phyloP scores from a whole-genome alignment of 495 filamentous ascomycete genomes.

The Penicillium fimorum region DNA sequence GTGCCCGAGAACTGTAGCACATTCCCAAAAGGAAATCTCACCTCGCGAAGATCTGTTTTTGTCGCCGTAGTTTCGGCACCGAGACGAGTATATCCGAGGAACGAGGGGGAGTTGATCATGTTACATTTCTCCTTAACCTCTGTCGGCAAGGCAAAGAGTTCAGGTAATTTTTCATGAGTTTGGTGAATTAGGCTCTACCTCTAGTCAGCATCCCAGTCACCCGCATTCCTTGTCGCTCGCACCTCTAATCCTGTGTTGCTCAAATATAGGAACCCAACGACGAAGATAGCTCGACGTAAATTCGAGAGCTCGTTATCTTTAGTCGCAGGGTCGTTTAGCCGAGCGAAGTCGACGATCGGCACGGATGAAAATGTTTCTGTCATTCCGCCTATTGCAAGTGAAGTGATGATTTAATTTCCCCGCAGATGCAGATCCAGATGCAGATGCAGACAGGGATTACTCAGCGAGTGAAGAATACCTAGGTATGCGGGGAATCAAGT shows the following conservation, averaged over 20 bases:
- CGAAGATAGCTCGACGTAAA: slow-evolving; percentile 76
- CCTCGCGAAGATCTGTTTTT: slow-evolving; percentile 44
- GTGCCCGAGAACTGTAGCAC: background rate
- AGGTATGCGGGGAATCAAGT: too few relatives aligned
- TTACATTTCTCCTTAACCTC: slow-evolving; percentile 78
- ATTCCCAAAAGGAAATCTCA: slow-evolving; percentile 1
- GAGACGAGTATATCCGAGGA: slow-evolving; percentile 50
- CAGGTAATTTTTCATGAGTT: slow-evolving; percentile 67
- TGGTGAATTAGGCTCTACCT: slow-evolving; percentile 59
- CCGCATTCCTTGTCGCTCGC: background rate
- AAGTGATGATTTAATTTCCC: background rate
- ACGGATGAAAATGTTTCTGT: slow-evolving; percentile 62
- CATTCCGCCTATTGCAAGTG: slow-evolving; percentile 17
- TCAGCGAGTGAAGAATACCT: background rate
- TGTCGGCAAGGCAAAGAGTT: slow-evolving; percentile 75
- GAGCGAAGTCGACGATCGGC: slow-evolving; percentile 72
- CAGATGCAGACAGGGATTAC: slow-evolving; percentile 5
- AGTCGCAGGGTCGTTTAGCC: slow-evolving; percentile 61
- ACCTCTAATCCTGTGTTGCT: slow-evolving; percentile 78
- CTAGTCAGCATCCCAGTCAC: background rate
- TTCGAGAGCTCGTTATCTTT: slow-evolving; percentile 69
- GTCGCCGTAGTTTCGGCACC: slow-evolving; percentile 49
- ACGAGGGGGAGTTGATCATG: slow-evolving; percentile 77
- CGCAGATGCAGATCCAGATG: slow-evolving; percentile 4
- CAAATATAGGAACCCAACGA: slow-evolving; percentile 89